Conservation (phyloP, 2,329 filamentous ascomycete species). For the Paecilomyces sp. region DNA sequence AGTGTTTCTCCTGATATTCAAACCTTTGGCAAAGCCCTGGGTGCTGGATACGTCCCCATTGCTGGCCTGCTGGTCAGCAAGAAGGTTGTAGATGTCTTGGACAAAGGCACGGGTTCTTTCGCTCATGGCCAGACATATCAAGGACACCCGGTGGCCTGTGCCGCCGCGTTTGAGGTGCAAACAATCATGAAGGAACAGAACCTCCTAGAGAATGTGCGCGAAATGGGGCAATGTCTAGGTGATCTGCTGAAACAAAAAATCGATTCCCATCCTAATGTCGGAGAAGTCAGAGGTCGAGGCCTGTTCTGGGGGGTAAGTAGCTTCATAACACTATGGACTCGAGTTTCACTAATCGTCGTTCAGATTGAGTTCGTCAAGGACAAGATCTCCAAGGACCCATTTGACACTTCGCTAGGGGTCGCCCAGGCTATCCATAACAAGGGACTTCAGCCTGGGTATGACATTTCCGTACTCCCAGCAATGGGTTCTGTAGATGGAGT, state of each 20-base stretch:
- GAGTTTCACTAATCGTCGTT: slow-evolving; percentile 1
- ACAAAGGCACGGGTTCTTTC: slow-evolving; percentile 38
- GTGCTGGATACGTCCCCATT: slow-evolving; percentile 47
- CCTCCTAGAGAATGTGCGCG: slow-evolving; percentile 37
- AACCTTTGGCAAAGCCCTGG: slow-evolving; percentile 52
- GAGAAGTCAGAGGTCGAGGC: slow-evolving; percentile 48
- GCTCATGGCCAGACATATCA: slow-evolving; percentile 54
- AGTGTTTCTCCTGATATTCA: slow-evolving; percentile 49
- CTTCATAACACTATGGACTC: not conserved
- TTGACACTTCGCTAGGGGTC: slow-evolving; percentile 34
- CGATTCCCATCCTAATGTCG: slow-evolving; percentile 39
- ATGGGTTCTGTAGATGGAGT: slow-evolving; percentile 44
- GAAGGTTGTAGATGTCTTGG: slow-evolving; percentile 40
- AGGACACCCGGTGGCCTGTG: slow-evolving; percentile 46
- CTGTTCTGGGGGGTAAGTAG: slow-evolving; percentile 48
- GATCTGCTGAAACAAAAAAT: slow-evolving; percentile 37
- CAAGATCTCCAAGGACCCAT: slow-evolving; percentile 44
- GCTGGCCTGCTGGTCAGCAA: slow-evolving; percentile 45
- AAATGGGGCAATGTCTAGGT: slow-evolving; percentile 22
- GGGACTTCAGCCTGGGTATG: slow-evolving; percentile 32
- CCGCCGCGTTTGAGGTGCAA: slow-evolving; percentile 46
- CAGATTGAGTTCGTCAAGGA: slow-evolving; percentile 51
- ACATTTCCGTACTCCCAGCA: slow-evolving; percentile 47
- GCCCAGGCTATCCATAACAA: slow-evolving; percentile 41
- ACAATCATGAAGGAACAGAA: slow-evolving; percentile 44